Percentiles rank a stretch among this genome's conserved stretches.
Evolutionary conservation across 2,329 filamentous ascomycete genomes (phyloP).

Genomic region (Blastomyces parvus): DNA sequence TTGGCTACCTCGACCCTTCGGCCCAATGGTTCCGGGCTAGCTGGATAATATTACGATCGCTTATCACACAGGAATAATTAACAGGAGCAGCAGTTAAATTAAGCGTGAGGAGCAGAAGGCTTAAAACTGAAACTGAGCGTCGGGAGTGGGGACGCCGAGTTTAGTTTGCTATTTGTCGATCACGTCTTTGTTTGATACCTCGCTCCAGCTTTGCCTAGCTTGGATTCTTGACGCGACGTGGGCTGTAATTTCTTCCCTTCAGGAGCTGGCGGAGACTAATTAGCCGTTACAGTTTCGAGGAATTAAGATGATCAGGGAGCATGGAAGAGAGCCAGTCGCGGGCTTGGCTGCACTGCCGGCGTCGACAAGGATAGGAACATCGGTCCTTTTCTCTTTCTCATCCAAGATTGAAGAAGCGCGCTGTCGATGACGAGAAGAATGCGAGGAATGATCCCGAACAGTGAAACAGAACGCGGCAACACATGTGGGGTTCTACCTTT

Average conservation of each 20-base stretch:
- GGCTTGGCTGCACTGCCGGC: not conserved
- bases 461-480: constrained; percentile 9
- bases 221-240: constrained; percentile 5
- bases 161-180: constrained; percentile 5
- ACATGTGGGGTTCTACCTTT: constrained; percentile 6
- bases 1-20: not conserved
- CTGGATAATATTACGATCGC: constrained; percentile 1
- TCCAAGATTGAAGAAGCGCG: constrained; percentile 1
- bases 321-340: not conserved
- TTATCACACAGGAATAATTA: constrained; percentile 1
- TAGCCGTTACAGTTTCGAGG: constrained; percentile 5
- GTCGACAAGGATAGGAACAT: not conserved
- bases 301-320: constrained; percentile 10
- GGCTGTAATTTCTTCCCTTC: constrained; percentile 6
- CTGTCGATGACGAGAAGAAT: constrained; percentile 1
- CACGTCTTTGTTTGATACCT: constrained; percentile 4
- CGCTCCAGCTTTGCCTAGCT: constrained; percentile 4
- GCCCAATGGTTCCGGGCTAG: not conserved
- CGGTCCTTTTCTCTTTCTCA: not conserved
- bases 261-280: constrained; percentile 6
- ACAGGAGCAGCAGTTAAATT: not conserved
- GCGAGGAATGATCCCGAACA: constrained; percentile 3
- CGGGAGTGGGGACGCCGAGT: not conserved
- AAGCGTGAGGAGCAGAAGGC: not conserved
- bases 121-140: constrained; percentile 2